These are phyloP conservation scores for Vitis cinerea DNA, from an alignment of 164 flowering plant genomes.

Conservation along the genomic window DNA sequence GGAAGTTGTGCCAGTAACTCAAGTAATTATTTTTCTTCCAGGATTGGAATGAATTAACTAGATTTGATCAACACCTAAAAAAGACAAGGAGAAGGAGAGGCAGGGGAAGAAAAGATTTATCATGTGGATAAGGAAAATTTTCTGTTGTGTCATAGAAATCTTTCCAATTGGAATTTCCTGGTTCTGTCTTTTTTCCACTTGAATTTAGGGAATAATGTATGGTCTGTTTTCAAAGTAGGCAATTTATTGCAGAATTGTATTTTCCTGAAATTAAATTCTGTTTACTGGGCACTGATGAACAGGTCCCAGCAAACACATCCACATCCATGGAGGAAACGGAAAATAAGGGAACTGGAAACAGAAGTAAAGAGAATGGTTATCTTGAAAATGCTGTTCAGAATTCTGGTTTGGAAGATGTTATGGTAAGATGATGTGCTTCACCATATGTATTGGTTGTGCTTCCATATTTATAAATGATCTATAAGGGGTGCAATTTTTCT, in stretches of 20 bases:
- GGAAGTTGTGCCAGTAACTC: background rate
- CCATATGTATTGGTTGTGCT: background rate
- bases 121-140: no score
- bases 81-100: background rate
- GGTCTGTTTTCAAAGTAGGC: background rate
- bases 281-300: constrained; percentile 26
- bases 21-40: background rate
- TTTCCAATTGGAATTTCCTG: background rate
- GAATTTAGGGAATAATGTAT: background rate
- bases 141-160: no score
- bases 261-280: background rate
- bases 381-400: constrained; percentile 9
- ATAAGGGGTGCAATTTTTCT: no score
- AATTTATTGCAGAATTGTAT: background rate
- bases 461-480: background rate
- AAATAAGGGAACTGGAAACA: constrained; percentile 8
- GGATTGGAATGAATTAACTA: background rate
- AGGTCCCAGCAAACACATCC: constrained; percentile 18
- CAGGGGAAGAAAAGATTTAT: no score
- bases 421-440: constrained; percentile 18
- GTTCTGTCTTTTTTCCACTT: background rate
- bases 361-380: constrained; percentile 17
- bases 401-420: constrained; percentile 21
- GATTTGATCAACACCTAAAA: background rate
- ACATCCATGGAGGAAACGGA: constrained; percentile 25